Evolutionary conservation across 2,329 filamentous ascomycete genomes (phyloP), one percentile per base, ranked within the genome.

Genomic region (Pestalotiopsis sp.): DNA sequence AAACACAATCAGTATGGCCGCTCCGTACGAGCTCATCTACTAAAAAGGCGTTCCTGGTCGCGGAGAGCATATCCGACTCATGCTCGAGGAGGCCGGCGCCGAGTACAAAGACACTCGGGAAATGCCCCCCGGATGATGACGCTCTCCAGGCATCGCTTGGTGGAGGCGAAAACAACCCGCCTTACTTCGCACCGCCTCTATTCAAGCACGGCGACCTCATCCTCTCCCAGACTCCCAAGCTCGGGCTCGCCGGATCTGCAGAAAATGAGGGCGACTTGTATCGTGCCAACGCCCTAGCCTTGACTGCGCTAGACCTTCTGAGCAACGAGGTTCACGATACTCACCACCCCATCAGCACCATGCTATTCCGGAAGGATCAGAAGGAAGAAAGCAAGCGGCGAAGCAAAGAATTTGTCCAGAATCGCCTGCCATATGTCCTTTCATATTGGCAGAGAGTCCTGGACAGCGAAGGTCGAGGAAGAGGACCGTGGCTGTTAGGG

Each of bases 351-450:
- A 81, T 92, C 66, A 83, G 86, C 3, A 75, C 80, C 0, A 75
- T 75, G 3, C 75, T 85, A 4, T 90, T 89, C 76, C 94, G 93
- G 71, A 91, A 93, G 74, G 90, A 94, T n/a, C 92, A 94, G 79
- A 92, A 90, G 76, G 80, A 83, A 1, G 92, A 92, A 76, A 84
- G 89, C 20, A 79, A 88, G 73, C 82, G 82, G 69, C 85, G 84
- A 68, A 83, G 88, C 2, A 81, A 81, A 56, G 83, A 88, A 66
- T 92, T 89, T 69, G 79, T 88, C 7, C 80, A 85, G 67, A 83
- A 81, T 48, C 83, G 92, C 1, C 81, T 94, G 20, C 91, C 92
- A 14, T 93, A 92, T 78, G 92, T 89, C 74, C 79, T 94, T 17
- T 82, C 78, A 1, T 93, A 91, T 77, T 91, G 92, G 71, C 86